Conservation (phyloP, 805 yeast genomes). For the Candida glaebosa region DNA sequence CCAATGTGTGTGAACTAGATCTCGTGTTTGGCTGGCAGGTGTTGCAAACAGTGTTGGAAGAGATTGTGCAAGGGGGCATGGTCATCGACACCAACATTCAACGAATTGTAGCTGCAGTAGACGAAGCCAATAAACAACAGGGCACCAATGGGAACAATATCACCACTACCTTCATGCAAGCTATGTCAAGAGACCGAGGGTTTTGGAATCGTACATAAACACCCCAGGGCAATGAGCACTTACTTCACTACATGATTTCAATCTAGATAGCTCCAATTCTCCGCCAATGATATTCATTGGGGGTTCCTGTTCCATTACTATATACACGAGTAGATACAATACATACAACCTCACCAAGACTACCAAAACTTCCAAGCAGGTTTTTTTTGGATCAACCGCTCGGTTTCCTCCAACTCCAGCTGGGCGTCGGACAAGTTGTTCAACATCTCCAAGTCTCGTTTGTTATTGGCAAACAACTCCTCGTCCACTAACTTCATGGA, state of each 20-base stretch:
- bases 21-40: constrained; percentile 99
- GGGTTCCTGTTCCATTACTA: background rate
- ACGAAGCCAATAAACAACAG: constrained; percentile 59
- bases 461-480: constrained; percentile 45
- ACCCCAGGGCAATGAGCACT: too few relatives aligned
- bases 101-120: constrained; percentile 80
- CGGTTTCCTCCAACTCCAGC: constrained; percentile 26
- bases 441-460: constrained; percentile 38
- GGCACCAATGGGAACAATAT: constrained; percentile 10
- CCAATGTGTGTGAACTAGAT: constrained; percentile 92
- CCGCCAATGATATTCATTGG: too few relatives aligned
- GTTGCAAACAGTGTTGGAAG: constrained; percentile 83
- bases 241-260: too few relatives aligned
- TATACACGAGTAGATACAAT: background rate
- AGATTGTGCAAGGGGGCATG: constrained; percentile 96
- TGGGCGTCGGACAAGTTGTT: constrained; percentile 32
- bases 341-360: too few relatives aligned
- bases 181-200: constrained; percentile 25
- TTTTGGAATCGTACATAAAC: constrained; percentile 18
- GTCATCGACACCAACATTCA: constrained; percentile 88
- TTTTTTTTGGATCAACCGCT: constrained; percentile 19
- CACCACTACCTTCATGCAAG: constrained; percentile 21
- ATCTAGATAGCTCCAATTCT: too few relatives aligned
- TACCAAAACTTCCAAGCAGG: constrained; percentile 13
- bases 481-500: constrained; percentile 38